Evolutionary conservation across 495 filamentous ascomycete genomes (phyloP).

Genomic region (Tuber aestivum): DNA sequence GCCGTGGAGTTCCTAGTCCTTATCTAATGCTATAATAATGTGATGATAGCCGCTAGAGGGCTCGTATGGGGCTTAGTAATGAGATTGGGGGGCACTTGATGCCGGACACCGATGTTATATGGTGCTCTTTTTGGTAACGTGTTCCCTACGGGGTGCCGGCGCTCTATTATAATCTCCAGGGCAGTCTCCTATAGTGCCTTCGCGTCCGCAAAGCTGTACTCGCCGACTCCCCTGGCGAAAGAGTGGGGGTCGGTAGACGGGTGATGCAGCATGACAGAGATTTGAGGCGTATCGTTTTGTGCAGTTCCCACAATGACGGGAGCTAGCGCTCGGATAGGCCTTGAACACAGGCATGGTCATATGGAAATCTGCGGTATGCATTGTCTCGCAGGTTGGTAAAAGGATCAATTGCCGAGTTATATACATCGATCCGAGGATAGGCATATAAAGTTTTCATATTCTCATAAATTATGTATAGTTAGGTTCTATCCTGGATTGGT

Average conservation of each 20-base stretch:
- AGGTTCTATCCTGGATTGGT: constrained; percentile 21
- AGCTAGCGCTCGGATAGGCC: no score
- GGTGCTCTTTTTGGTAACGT: not conserved
- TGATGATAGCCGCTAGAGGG: not conserved
- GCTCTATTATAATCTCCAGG: not conserved
- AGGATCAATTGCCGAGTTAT: not conserved
- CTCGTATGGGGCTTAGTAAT: not conserved
- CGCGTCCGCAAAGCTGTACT: not conserved
- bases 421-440: not conserved
- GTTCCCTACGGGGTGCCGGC: not conserved
- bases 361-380: not conserved
- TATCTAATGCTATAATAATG: not conserved
- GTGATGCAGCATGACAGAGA: not conserved
- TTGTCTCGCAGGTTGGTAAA: not conserved
- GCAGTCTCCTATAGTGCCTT: not conserved
- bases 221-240: not conserved
- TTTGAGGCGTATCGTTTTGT: not conserved
- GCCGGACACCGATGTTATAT: not conserved
- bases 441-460: not conserved
- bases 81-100: not conserved
- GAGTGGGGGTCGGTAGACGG: not conserved
- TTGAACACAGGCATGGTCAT: not conserved
- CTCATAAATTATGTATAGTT: no score
- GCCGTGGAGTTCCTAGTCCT: not conserved
- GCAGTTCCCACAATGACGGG: not conserved